Conservation (phyloP, 352 stramenopile species). For the Phytophthora vignae region DNA sequence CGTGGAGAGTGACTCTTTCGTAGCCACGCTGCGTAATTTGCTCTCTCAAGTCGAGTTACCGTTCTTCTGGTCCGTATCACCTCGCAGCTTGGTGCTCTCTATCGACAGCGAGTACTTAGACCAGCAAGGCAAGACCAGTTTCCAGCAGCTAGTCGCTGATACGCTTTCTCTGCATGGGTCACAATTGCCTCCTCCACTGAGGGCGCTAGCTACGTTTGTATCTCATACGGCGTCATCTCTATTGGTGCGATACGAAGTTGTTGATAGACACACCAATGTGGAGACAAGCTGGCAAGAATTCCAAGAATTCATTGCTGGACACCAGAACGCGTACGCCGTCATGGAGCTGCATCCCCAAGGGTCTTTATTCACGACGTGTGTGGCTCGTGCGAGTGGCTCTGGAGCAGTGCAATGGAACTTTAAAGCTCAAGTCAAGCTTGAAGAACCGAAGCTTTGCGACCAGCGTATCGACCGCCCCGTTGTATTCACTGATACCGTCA, state of each 20-base stretch:
- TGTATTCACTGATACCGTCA: slow-evolving; percentile 82
- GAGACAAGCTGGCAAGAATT: slow-evolving; percentile 67
- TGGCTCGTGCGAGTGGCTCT: slow-evolving; percentile 56
- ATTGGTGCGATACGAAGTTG: slow-evolving; percentile 63
- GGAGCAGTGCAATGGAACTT: slow-evolving; percentile 73
- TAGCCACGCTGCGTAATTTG: slow-evolving; percentile 53
- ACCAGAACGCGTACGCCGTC: slow-evolving; percentile 71
- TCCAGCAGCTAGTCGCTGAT: slow-evolving; percentile 68
- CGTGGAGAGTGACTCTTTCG: slow-evolving; percentile 62
- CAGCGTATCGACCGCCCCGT: slow-evolving; percentile 70
- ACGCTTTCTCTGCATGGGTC: slow-evolving; percentile 33
- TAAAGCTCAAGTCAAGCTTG: slow-evolving; percentile 53
- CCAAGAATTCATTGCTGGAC: slow-evolving; percentile 60
- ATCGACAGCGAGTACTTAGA: slow-evolving; percentile 67
- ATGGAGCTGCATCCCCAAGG: slow-evolving; percentile 77
- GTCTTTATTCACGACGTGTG: slow-evolving; percentile 57
- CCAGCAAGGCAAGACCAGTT: slow-evolving; percentile 50
- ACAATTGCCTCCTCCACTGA: slow-evolving; percentile 33
- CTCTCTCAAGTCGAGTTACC: slow-evolving; percentile 51
- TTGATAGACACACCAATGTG: slow-evolving; percentile 61
- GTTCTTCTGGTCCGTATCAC: slow-evolving; percentile 76
- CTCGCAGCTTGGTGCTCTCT: slow-evolving; percentile 58
- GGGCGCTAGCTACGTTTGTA: slow-evolving; percentile 56
- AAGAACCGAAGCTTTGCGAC: slow-evolving; percentile 58
- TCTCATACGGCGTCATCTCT: slow-evolving; percentile 66